Evolutionary conservation across 139 green algal species (phyloP).

Genomic region (Chlamydomonas schloesseri): DNA sequence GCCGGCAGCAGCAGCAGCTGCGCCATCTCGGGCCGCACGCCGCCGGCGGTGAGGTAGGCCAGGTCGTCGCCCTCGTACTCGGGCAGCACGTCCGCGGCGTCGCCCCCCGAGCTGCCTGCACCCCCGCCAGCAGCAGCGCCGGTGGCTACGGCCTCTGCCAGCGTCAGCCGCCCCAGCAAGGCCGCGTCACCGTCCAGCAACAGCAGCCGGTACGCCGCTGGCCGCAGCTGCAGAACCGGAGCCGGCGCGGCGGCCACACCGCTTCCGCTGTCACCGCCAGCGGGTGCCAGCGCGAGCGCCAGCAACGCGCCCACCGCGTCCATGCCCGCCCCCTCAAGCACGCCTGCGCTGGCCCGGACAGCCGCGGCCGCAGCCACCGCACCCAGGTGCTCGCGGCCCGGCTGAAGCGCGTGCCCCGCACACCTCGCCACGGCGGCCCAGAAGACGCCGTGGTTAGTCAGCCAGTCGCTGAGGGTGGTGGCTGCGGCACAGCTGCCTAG

Average conservation of each 20-base stretch:
- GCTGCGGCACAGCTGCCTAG: slow-evolving; percentile 9
- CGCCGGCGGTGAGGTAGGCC: slow-evolving; percentile 44
- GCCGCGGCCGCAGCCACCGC: slow-evolving; percentile 1
- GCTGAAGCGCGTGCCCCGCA: background rate
- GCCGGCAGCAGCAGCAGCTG: slow-evolving; percentile 29
- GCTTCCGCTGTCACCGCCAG: background rate
- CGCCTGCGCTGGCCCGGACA: slow-evolving; percentile 15
- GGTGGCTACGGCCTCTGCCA: slow-evolving; percentile 1
- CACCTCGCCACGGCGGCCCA: slow-evolving; percentile 13
- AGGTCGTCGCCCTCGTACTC: slow-evolving; percentile 54
- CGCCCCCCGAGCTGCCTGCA: background rate
- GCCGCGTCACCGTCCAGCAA: slow-evolving; percentile 29
- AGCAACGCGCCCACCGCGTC: slow-evolving; percentile 55
- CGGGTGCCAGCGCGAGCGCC: slow-evolving; percentile 32
- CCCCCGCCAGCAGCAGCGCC: background rate
- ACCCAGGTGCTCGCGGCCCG: background rate
- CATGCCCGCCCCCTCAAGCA: slow-evolving; percentile 35
- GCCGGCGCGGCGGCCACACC: no score
- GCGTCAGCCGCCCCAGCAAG: slow-evolving; percentile 22
- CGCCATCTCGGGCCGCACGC: slow-evolving; percentile 58
- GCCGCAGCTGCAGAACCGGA: slow-evolving; percentile 15
- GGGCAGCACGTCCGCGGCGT: slow-evolving; percentile 22
- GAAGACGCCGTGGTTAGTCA: background rate
- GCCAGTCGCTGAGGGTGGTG: background rate
- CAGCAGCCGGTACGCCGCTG: slow-evolving; percentile 50